These are phyloP conservation scores for Ilyonectria sp. DNA, from an alignment of 2,329 filamentous ascomycete species.

Conservation along the genomic window DNA sequence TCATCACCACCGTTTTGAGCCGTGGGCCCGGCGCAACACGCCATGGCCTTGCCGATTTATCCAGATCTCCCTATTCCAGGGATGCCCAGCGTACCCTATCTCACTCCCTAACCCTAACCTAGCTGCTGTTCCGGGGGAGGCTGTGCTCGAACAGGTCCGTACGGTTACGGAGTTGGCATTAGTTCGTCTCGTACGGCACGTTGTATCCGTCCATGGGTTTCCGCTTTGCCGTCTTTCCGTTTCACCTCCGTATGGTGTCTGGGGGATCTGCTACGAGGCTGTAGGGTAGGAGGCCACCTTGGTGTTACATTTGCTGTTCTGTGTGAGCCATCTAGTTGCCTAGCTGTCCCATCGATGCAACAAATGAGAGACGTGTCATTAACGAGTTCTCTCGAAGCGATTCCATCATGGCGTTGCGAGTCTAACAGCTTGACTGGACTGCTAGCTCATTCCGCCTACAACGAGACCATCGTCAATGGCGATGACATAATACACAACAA, in stretches of 20 bases:
- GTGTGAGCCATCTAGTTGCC: background rate
- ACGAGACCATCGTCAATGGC: no score
- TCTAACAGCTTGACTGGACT: background rate
- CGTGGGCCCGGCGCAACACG: conserved; percentile 41
- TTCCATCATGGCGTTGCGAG: no score
- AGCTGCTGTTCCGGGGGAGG: conserved; percentile 8
- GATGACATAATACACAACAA: no score
- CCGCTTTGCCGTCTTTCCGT: conserved; percentile 15
- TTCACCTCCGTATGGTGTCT: conserved; percentile 26
- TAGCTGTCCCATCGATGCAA: background rate
- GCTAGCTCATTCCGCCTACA: background rate
- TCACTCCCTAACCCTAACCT: conserved; percentile 33
- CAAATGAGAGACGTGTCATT: background rate
- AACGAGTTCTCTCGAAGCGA: background rate
- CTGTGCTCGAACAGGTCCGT: conserved; percentile 17
- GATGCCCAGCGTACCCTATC: conserved; percentile 30
- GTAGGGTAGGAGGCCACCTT: conserved; percentile 6
- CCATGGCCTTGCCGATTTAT: conserved; percentile 47
- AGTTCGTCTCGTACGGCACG: conserved; percentile 28
- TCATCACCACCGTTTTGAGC: conserved; percentile 28
- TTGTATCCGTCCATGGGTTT: conserved; percentile 23
- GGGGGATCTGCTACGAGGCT: conserved; percentile 3
- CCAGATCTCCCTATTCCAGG: conserved; percentile 44
- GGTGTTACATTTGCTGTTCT: background rate
- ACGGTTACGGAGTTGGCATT: conserved; percentile 22